A percentile compares a stretch with the other conserved stretches of the same genome.
Evolutionary conservation across 2,329 filamentous ascomycete genomes (phyloP).

Genomic region (Periconia sp.): DNA sequence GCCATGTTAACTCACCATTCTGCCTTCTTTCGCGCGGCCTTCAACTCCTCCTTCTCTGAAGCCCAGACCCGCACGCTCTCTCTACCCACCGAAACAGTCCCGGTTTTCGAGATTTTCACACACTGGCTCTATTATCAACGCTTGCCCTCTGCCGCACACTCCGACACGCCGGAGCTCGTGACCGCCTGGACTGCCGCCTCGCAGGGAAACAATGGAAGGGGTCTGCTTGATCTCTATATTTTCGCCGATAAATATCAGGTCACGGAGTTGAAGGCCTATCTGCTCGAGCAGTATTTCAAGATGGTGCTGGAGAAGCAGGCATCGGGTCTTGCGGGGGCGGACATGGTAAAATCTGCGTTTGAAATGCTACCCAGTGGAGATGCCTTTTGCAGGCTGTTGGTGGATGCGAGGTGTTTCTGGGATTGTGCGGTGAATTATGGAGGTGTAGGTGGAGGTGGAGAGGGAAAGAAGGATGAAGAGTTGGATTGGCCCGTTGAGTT

Average conservation of each 20-base stretch:
- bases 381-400: slow-evolving; percentile 1
- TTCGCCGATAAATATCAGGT: slow-evolving; percentile 6
- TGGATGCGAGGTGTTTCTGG: slow-evolving; percentile 2
- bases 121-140: slow-evolving; percentile 22
- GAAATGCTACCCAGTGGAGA: not conserved
- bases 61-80: slow-evolving; percentile 15
- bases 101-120: slow-evolving; percentile 26
- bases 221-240: slow-evolving; percentile 6
- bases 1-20: slow-evolving; percentile 13
- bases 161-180: slow-evolving; percentile 1
- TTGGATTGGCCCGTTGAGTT: not conserved
- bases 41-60: slow-evolving; percentile 10
- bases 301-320: not conserved
- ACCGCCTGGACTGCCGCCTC: not conserved
- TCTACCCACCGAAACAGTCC: slow-evolving; percentile 19
- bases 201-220: not conserved
- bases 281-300: not conserved
- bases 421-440: not conserved
- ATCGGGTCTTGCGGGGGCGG: not conserved
- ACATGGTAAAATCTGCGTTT: not conserved
- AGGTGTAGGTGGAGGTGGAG: not conserved
- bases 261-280: not conserved
- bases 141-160: not conserved
- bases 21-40: slow-evolving; percentile 18
- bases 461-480: not conserved